Percentiles rank a stretch among this genome's conserved stretches.
phyloP scores from a whole-genome alignment of 257 asterid species.

The Nemophila menziesii region DNA sequence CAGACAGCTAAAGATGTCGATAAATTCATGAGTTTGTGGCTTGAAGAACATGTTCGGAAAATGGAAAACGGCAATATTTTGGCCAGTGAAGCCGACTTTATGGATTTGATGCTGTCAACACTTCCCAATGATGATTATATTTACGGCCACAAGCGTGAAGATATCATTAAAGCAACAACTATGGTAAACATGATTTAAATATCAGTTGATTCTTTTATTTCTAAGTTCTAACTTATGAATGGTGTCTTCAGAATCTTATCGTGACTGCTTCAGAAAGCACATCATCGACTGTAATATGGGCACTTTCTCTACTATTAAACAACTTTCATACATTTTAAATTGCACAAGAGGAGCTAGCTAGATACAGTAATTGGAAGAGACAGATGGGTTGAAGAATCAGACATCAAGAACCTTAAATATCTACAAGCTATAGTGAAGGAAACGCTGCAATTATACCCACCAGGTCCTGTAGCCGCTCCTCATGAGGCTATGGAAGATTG shows the following conservation, averaged over 20 bases:
- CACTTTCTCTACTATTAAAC: constrained; percentile 37
- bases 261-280: constrained; percentile 51
- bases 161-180: constrained; percentile 44
- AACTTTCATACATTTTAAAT: constrained; percentile 7
- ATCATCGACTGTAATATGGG: constrained; percentile 42
- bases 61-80: constrained; percentile 4
- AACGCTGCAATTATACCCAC: constrained; percentile 48
- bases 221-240: not conserved
- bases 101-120: constrained; percentile 40
- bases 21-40: constrained; percentile 32
- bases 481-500: constrained; percentile 39
- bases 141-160: constrained; percentile 21
- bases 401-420: constrained; percentile 28
- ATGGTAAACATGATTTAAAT: constrained; percentile 14
- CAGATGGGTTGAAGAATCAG: constrained; percentile 43
- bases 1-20: constrained; percentile 23
- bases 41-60: constrained; percentile 23
- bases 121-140: constrained; percentile 16
- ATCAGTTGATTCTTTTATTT: not conserved
- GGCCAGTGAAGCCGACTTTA: constrained; percentile 19
- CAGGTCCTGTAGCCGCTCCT: constrained; percentile 49
- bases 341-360: constrained; percentile 36
- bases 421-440: constrained; percentile 43
- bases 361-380: constrained; percentile 24
- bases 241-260: constrained; percentile 23